phyloP scores from a whole-genome alignment of 75 land plant genomes.

The Sequoia sempervirens region DNA sequence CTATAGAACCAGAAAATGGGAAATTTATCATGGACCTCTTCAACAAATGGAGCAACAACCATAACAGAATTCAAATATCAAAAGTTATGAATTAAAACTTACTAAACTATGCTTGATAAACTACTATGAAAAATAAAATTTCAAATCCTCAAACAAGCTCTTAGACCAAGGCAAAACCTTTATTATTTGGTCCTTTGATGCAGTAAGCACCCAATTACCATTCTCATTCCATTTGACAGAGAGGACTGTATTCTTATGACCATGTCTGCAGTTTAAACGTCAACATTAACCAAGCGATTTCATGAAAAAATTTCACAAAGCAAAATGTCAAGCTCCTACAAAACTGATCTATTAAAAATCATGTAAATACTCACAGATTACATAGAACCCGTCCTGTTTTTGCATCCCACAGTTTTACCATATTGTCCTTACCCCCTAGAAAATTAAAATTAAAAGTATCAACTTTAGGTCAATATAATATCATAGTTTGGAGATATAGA shows the following conservation, averaged over 20 bases:
- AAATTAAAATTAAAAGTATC: not conserved
- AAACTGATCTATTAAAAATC: not conserved
- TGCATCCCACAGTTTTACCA: constrained; percentile 99
- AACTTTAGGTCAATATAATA: not conserved
- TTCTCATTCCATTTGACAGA: constrained; percentile 96
- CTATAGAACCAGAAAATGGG: not conserved
- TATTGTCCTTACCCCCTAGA: constrained; percentile 92
- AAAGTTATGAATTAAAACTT: not conserved
- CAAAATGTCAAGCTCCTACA: not conserved
- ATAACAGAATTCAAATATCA: not conserved
- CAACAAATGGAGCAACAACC: not conserved
- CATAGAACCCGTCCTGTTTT: constrained; percentile 85
- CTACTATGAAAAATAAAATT: not conserved
- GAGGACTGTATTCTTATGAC: constrained; percentile 92
- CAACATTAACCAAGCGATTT: not conserved
- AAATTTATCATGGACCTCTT: not conserved
- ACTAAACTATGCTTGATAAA: not conserved
- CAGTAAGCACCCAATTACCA: constrained; percentile 97
- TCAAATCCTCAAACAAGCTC: not conserved
- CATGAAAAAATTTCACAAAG: not conserved
- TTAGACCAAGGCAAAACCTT: constrained; percentile 46
- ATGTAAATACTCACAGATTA: constrained; percentile 63
- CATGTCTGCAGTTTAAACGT: constrained; percentile 68
- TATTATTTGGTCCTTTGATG: constrained; percentile 94
- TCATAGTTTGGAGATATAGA: not conserved